Evolutionary conservation across 2,329 filamentous ascomycete genomes (phyloP).

Genomic region (Colletotrichum tropicicola): DNA sequence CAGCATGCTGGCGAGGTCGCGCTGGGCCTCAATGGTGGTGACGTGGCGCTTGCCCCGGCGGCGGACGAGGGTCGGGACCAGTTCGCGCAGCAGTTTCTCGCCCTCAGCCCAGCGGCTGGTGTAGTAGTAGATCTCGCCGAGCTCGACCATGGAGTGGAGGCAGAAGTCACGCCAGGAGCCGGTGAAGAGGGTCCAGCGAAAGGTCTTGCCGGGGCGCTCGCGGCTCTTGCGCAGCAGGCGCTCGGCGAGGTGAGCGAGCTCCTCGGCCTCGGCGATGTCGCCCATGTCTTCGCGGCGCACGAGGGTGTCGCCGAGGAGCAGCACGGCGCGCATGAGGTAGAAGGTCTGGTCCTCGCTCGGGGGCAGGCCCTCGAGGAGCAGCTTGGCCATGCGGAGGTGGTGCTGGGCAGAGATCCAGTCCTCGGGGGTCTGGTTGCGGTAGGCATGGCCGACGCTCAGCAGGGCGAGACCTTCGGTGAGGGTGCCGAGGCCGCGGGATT

Average conservation of each 20-base stretch:
- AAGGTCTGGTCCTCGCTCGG: conserved; percentile 25
- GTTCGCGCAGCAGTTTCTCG: conserved; percentile 30
- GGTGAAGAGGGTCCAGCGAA: conserved; percentile 28
- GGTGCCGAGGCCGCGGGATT: conserved; percentile 22
- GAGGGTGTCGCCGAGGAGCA: conserved; percentile 32
- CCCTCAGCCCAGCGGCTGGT: conserved; percentile 31
- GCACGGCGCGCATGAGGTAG: conserved; percentile 30
- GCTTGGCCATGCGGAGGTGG: conserved; percentile 29
- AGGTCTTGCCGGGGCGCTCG: conserved; percentile 9
- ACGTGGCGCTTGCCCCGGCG: conserved; percentile 26
- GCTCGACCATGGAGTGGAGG: conserved; percentile 33
- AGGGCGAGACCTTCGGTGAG: conserved; percentile 29
- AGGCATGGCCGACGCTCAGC: conserved; percentile 29
- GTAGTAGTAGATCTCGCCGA: conserved; percentile 35
- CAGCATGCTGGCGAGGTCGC: conserved; percentile 32
- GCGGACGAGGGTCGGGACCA: conserved; percentile 29
- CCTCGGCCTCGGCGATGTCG: conserved; percentile 27
- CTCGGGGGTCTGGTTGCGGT: conserved; percentile 30
- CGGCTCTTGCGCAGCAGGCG: conserved; percentile 19
- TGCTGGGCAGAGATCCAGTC: conserved; percentile 27
- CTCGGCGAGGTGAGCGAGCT: conserved; percentile 25
- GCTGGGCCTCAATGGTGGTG: conserved; percentile 33
- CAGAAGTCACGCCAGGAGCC: conserved; percentile 32
- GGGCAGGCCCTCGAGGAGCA: conserved; percentile 23
- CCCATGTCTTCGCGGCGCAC: conserved; percentile 31